Percentiles rank a stretch among this genome's conserved stretches.
Evolutionary conservation across 148 eudicot genomes (phyloP).

Genomic region (Rhododendron molle): DNA sequence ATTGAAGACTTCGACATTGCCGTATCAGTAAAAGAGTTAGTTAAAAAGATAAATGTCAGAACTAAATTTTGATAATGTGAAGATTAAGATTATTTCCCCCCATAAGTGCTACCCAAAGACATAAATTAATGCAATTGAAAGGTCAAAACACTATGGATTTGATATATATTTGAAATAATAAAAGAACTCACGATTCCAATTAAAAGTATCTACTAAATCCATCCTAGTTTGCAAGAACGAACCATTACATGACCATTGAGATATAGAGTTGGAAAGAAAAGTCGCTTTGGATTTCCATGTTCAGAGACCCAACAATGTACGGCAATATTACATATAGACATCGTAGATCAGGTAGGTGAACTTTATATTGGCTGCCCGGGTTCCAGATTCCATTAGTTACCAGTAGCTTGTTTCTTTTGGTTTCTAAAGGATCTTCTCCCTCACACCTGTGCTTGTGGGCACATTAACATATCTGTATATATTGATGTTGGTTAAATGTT

Average conservation of each 20-base stretch:
- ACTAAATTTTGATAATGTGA: neutral
- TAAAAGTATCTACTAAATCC: neutral
- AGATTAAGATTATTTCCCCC: neutral
- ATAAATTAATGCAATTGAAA: neutral
- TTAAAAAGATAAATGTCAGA: neutral
- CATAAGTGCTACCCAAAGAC: neutral
- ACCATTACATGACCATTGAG: neutral
- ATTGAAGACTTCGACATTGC: neutral
- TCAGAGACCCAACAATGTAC: neutral
- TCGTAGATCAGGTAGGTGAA: neutral
- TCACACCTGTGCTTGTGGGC: neutral
- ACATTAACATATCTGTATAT: neutral
- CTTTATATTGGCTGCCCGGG: neutral
- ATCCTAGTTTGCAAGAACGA: neutral
- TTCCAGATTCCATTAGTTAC: neutral
- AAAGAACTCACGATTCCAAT: neutral
- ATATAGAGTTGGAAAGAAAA: neutral
- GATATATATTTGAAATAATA: neutral
- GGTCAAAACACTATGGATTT: neutral
- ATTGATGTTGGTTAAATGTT: conserved; percentile 2
- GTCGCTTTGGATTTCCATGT: neutral
- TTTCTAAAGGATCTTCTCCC: neutral
- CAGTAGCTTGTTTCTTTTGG: neutral
- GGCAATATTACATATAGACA: neutral
- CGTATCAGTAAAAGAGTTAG: neutral